Conservation (phyloP, 2,329 filamentous ascomycete species). For the Dactylellina parvicollis region DNA sequence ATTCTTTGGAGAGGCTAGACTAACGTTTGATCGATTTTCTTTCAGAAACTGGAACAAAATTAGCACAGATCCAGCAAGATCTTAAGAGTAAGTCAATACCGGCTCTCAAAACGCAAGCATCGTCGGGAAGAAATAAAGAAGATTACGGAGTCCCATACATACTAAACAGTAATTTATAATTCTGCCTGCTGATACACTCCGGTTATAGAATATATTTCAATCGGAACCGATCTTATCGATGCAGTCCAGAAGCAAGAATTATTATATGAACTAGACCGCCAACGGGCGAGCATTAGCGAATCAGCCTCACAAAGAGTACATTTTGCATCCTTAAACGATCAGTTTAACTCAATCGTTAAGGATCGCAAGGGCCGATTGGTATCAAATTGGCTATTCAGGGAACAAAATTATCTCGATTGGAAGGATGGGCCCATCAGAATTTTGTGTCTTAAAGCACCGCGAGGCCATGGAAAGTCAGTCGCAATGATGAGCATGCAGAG, state of each 20-base stretch:
- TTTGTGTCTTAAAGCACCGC: neutral
- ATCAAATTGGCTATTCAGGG: slow-evolving; percentile 12
- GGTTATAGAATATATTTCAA: neutral
- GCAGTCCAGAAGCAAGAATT: neutral
- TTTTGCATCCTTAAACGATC: slow-evolving; percentile 14
- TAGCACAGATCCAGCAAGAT: slow-evolving; percentile 3
- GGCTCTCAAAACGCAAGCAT: neutral
- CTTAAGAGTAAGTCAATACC: slow-evolving; percentile 5
- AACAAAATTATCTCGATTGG: slow-evolving; percentile 9
- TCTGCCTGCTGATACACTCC: neutral
- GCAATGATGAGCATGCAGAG: slow-evolving; percentile 22
- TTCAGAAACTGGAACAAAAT: slow-evolving; percentile 11
- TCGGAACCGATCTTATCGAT: slow-evolving; percentile 13
- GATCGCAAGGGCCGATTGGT: slow-evolving; percentile 5
- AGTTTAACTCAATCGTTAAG: neutral
- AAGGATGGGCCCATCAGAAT: neutral
- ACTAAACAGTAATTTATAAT: neutral
- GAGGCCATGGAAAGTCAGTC: slow-evolving; percentile 32
- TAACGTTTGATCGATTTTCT: neutral
- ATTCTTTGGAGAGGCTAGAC: neutral
- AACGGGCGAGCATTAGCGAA: neutral
- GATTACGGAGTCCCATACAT: neutral
- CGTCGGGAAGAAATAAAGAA: too few species aligned
- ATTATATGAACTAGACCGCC: slow-evolving; percentile 19
- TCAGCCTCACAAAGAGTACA: slow-evolving; percentile 13